Conservation (phyloP, 352 stramenopile species). For the Phytophthora cryptogea region DNA sequence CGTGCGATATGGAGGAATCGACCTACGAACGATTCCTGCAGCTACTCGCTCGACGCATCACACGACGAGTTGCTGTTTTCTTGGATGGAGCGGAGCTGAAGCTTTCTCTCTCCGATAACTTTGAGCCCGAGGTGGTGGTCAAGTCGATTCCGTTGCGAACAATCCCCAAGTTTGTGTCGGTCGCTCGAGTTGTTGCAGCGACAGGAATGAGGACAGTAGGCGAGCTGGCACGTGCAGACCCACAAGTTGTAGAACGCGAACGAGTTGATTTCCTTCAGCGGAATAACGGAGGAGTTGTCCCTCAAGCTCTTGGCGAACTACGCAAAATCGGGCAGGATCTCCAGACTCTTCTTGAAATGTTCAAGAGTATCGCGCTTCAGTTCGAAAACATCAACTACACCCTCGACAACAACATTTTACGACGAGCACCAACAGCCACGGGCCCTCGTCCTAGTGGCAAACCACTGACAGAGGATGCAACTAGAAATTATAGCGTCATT, state of each 20-base stretch:
- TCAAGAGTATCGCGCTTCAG: conserved; percentile 61
- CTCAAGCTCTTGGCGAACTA: conserved; percentile 24
- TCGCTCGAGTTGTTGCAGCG: conserved; percentile 58
- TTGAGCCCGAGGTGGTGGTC: conserved; percentile 73
- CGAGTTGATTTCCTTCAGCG: conserved; percentile 56
- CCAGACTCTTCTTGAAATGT: conserved; percentile 61
- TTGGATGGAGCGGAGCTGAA: conserved; percentile 72
- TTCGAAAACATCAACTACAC: conserved; percentile 52
- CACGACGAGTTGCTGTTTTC: conserved; percentile 69
- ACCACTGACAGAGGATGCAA: not conserved
- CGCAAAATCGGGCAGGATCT: conserved; percentile 67
- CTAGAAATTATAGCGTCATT: not conserved
- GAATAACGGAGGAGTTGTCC: conserved; percentile 23
- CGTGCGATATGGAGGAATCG: conserved; percentile 69
- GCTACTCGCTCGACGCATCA: conserved; percentile 68
- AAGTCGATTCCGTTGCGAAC: conserved; percentile 74
- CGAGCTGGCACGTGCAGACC: conserved; percentile 63
- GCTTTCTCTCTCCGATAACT: conserved; percentile 74
- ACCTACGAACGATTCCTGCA: conserved; percentile 76
- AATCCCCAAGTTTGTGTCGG: conserved; percentile 65
- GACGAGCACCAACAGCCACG: conserved; percentile 13
- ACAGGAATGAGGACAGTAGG: conserved; percentile 62
- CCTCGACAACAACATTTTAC: conserved; percentile 42
- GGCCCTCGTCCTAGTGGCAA: conserved; percentile 1
- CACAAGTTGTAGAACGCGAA: conserved; percentile 54